Conservation (phyloP, 257 asterid genomes). For the Fraxinus cuspidata region DNA sequence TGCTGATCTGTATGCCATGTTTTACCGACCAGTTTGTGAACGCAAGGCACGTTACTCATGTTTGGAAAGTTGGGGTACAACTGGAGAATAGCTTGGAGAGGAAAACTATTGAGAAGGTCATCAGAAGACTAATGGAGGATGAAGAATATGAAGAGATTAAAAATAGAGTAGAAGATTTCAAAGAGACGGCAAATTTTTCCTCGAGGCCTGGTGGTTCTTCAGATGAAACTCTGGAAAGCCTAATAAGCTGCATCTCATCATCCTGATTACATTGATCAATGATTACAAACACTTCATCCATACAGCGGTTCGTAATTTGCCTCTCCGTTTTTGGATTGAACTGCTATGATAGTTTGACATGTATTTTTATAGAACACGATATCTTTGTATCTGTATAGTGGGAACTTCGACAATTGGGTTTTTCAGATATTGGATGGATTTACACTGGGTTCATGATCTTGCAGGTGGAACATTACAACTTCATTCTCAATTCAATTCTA, state of each 20-base stretch:
- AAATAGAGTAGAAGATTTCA: conserved; percentile 20
- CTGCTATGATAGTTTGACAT: too few relatives aligned
- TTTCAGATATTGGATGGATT: too few relatives aligned
- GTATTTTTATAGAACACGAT: not conserved
- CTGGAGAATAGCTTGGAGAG: conserved; percentile 34
- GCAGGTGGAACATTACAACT: too few relatives aligned
- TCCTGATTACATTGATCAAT: conserved; percentile 1
- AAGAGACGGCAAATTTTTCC: conserved; percentile 28
- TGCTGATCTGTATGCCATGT: conserved; percentile 38
- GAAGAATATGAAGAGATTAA: conserved; percentile 33
- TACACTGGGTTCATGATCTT: too few relatives aligned
- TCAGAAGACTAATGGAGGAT: conserved; percentile 27
- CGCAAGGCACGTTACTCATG: conserved; percentile 30
- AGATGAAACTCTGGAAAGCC: conserved; percentile 21
- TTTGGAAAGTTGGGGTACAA: conserved; percentile 37
- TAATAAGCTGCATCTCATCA: conserved; percentile 26
- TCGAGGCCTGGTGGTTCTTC: conserved; percentile 30
- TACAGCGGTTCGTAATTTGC: too few relatives aligned
- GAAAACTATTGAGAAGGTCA: conserved; percentile 19
- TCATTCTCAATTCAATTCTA: too few relatives aligned
- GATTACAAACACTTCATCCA: not conserved
- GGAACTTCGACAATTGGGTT: too few relatives aligned
- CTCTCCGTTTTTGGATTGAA: too few relatives aligned
- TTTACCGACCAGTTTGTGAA: conserved; percentile 42
- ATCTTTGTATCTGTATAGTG: not conserved